A percentile compares a stretch with the other conserved stretches of the same genome.
These are phyloP conservation scores for Hyaloscypha finlandica DNA, from an alignment of 495 filamentous ascomycete genomes.

Conservation along the genomic window DNA sequence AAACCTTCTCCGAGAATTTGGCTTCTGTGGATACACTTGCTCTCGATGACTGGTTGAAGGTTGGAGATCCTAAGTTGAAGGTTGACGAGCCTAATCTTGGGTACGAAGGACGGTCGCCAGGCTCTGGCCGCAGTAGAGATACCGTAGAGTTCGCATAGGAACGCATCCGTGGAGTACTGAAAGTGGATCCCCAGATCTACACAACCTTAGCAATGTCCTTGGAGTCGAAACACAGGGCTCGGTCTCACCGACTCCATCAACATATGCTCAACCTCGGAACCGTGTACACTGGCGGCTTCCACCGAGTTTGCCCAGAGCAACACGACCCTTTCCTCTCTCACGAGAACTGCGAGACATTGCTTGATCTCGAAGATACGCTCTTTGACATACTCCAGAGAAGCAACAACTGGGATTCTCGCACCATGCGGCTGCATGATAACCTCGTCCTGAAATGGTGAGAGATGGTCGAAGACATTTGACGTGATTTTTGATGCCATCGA, in stretches of 20 bases:
- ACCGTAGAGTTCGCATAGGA: too few species aligned
- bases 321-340: slow-evolving; percentile 37
- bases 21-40: neutral
- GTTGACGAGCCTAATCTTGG: too few species aligned
- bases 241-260: neutral
- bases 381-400: slow-evolving; percentile 28
- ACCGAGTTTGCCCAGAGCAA: slow-evolving; percentile 40
- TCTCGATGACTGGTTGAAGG: neutral
- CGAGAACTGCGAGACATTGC: slow-evolving; percentile 33
- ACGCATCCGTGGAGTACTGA: neutral
- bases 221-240: neutral
- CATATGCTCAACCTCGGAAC: slow-evolving; percentile 37
- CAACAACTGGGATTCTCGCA: slow-evolving; percentile 36
- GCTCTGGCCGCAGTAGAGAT: too few species aligned
- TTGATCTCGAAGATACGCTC: slow-evolving; percentile 32
- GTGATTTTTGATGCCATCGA: slow-evolving; percentile 40
- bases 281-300: slow-evolving; percentile 36
- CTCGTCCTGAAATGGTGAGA: slow-evolving; percentile 38
- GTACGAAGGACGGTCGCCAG: too few species aligned
- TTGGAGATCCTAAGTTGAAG: neutral
- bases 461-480: slow-evolving; percentile 32
- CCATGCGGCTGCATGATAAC: slow-evolving; percentile 34
- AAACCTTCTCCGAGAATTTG: neutral
- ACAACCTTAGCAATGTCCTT: neutral
- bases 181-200: slow-evolving; percentile 17